Percentiles rank a stretch among this genome's conserved stretches.
phyloP scores from a whole-genome alignment of 2,329 filamentous ascomycete genomes.

The Aspergillus flavus region DNA sequence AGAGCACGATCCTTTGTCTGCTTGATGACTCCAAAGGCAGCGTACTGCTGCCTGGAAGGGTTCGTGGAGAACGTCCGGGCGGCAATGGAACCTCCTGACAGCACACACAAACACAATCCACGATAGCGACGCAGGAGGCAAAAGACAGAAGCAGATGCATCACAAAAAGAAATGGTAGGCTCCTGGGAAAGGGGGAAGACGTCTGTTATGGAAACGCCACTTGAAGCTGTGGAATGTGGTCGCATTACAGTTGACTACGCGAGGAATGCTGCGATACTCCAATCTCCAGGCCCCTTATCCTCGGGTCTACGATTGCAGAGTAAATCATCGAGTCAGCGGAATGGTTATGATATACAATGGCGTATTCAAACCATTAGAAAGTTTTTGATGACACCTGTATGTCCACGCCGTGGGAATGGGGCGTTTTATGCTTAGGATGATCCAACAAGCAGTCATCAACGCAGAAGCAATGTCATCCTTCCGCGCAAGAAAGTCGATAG shows the following conservation, averaged over 20 bases:
- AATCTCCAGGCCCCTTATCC: slow-evolving; percentile 9
- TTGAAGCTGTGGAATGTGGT: slow-evolving; percentile 32
- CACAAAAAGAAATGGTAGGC: slow-evolving; percentile 10
- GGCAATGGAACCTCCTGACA: slow-evolving; percentile 11
- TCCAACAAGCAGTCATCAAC: neutral
- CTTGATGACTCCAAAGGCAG: neutral
- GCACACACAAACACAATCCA: slow-evolving; percentile 12
- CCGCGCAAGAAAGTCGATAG: too few species aligned
- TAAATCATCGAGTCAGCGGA: neutral
- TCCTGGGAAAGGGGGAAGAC: slow-evolving; percentile 16
- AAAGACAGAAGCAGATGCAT: slow-evolving; percentile 16
- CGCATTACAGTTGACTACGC: slow-evolving; percentile 28
- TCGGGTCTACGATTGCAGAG: slow-evolving; percentile 4
- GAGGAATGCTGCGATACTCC: slow-evolving; percentile 35
- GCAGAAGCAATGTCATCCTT: neutral
- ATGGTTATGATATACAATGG: neutral
- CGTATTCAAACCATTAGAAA: neutral
- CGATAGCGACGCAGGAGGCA: slow-evolving; percentile 12
- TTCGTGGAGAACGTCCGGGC: neutral
- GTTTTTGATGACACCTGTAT: neutral
- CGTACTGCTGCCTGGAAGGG: neutral
- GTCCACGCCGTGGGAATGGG: neutral
- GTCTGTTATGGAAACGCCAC: slow-evolving; percentile 35
- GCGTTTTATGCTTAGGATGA: neutral
- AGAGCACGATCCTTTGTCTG: neutral